phyloP scores from a whole-genome alignment of 805 yeast species.

The Cyberlindnera maclurae region DNA sequence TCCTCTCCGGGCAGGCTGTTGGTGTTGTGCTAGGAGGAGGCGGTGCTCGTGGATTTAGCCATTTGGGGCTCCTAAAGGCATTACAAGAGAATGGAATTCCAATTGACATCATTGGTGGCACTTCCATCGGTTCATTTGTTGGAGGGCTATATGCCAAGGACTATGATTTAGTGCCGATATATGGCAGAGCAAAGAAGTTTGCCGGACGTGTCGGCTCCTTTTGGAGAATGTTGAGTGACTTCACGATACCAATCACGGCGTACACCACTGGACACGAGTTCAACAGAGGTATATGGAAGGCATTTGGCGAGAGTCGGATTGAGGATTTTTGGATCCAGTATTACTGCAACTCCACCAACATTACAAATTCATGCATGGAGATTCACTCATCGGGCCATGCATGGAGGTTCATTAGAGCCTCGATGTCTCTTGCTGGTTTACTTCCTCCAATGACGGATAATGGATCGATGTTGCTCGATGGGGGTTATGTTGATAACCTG shows the following conservation, averaged over 20 bases:
- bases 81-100: conserved; percentile 91
- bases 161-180: conserved; percentile 83
- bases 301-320: conserved; percentile 84
- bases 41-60: conserved; percentile 93
- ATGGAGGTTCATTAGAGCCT: conserved; percentile 93
- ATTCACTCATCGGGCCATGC: conserved; percentile 88
- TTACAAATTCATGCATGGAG: conserved; percentile 93
- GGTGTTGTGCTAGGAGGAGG: conserved; percentile 97
- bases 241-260: conserved; percentile 90
- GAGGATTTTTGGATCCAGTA: conserved; percentile 94
- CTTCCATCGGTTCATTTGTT: conserved; percentile 92
- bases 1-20: conserved; percentile 86
- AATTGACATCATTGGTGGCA: conserved; percentile 90
- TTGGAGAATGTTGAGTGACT: conserved; percentile 79
- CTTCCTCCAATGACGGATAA: conserved; percentile 83
- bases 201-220: conserved; percentile 72
- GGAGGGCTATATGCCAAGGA: conserved; percentile 95
- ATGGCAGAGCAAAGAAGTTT: conserved; percentile 83
- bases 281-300: conserved; percentile 95
- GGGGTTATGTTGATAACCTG: conserved; percentile 91
- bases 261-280: conserved; percentile 97
- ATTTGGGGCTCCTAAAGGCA: conserved; percentile 85
- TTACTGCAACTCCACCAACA: conserved; percentile 88
- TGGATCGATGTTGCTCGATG: conserved; percentile 91
- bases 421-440: conserved; percentile 93